These are phyloP conservation scores for Diaporthe sp. DNA, from an alignment of 2,329 filamentous ascomycete genomes.

Conservation along the genomic window DNA sequence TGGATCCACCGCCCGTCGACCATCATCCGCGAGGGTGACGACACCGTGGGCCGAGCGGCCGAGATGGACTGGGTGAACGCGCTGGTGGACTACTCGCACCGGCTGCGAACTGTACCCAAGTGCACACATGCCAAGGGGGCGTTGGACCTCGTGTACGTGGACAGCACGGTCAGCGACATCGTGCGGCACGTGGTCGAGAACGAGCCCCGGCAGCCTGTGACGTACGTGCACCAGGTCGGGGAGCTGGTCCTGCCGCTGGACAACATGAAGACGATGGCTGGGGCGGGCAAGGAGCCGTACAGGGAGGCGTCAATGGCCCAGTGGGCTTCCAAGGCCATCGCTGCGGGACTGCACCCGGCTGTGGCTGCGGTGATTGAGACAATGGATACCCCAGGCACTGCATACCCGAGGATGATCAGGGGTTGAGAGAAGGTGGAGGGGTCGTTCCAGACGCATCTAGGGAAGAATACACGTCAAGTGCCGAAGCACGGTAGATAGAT, in stretches of 20 bases:
- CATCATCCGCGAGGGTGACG: slow-evolving; percentile 24
- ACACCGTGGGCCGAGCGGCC: background rate
- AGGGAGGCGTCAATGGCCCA: background rate
- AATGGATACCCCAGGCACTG: background rate
- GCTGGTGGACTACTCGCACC: background rate
- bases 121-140: background rate
- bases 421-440: background rate
- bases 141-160: background rate
- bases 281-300: background rate
- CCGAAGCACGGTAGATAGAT: background rate
- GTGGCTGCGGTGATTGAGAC: background rate
- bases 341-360: background rate
- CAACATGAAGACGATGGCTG: background rate
- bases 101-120: background rate
- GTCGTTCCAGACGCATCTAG: too few relatives aligned
- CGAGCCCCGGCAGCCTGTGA: background rate
- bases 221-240: background rate
- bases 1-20: slow-evolving; percentile 48
- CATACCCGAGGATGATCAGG: background rate
- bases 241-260: background rate
- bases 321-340: background rate
- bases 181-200: background rate
- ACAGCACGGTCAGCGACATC: background rate
- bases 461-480: too few relatives aligned
- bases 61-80: slow-evolving; percentile 8